A percentile compares a stretch with the other conserved stretches of the same genome.
These are phyloP conservation scores for Nasturtium officinale DNA, from an alignment of 345 rosid genomes.

Conservation along the genomic window DNA sequence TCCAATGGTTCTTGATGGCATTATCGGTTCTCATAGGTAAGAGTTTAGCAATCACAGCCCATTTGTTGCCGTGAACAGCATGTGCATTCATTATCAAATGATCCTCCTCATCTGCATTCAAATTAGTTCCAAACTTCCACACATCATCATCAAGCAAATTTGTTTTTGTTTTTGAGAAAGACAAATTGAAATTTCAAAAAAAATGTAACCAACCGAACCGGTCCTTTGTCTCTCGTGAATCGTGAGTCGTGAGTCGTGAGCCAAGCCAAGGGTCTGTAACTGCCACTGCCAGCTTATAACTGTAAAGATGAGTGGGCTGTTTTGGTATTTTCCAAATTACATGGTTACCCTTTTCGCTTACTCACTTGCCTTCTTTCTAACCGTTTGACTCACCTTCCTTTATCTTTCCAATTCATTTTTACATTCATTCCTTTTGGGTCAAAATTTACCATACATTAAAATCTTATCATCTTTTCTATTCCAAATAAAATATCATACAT, in stretches of 20 bases:
- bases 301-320: constrained; percentile 7
- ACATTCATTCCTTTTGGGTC: background rate
- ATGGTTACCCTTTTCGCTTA: constrained; percentile 14
- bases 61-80: constrained; percentile 71
- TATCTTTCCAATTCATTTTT: background rate
- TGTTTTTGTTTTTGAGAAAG: background rate
- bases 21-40: constrained; percentile 86
- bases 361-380: background rate
- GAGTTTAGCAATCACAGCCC: constrained; percentile 78
- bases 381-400: background rate
- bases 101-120: constrained; percentile 72
- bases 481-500: too few relatives aligned
- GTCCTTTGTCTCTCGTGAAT: background rate
- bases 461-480: background rate
- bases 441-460: background rate
- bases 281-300: constrained; percentile 15
- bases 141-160: background rate
- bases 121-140: constrained; percentile 14
- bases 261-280: background rate
- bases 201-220: background rate
- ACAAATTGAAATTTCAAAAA: background rate
- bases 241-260: too few relatives aligned
- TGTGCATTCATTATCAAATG: constrained; percentile 61
- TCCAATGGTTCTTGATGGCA: constrained; percentile 87
- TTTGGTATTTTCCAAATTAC: background rate